Conservation (phyloP, 2,329 filamentous ascomycete species). For the Westerdykella sp. region DNA sequence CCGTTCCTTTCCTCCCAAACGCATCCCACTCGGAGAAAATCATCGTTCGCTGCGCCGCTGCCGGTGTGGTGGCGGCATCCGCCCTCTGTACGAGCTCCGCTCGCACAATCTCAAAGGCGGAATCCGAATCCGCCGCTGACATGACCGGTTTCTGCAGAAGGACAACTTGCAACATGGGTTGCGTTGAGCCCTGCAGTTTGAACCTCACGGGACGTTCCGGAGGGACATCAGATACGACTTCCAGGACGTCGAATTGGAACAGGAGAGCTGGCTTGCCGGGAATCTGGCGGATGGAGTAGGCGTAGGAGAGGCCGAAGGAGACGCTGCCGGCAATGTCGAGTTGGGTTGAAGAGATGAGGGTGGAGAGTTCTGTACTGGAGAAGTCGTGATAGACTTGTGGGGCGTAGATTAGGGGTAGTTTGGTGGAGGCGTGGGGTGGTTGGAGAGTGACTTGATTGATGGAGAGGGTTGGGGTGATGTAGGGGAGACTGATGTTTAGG, state of each 20-base stretch:
- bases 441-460: slow-evolving; percentile 24
- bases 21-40: slow-evolving; percentile 26
- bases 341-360: slow-evolving; percentile 13
- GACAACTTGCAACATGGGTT: slow-evolving; percentile 26
- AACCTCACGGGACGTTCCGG: slow-evolving; percentile 8
- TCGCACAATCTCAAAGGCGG: slow-evolving; percentile 22
- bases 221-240: slow-evolving; percentile 14
- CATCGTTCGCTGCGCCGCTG: slow-evolving; percentile 11
- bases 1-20: slow-evolving; percentile 24
- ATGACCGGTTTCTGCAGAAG: slow-evolving; percentile 21
- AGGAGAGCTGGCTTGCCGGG: slow-evolving; percentile 13
- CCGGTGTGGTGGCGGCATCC: not conserved
- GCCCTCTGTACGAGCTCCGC: slow-evolving; percentile 11
- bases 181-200: slow-evolving; percentile 12
- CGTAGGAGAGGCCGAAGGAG: slow-evolving; percentile 27
- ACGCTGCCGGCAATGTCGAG: slow-evolving; percentile 19
- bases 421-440: slow-evolving; percentile 6
- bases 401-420: slow-evolving; percentile 23
- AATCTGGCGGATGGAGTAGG: slow-evolving; percentile 17
- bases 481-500: slow-evolving; percentile 28
- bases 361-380: slow-evolving; percentile 10
- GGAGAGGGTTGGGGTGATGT: slow-evolving; percentile 16
- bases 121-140: slow-evolving; percentile 14
- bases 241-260: slow-evolving; percentile 27
- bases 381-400: slow-evolving; percentile 22